Evolutionary conservation across 2,329 filamentous ascomycete genomes (phyloP), one percentile per base, ranked within the genome.

Genomic region (Claviceps maximensis): DNA sequence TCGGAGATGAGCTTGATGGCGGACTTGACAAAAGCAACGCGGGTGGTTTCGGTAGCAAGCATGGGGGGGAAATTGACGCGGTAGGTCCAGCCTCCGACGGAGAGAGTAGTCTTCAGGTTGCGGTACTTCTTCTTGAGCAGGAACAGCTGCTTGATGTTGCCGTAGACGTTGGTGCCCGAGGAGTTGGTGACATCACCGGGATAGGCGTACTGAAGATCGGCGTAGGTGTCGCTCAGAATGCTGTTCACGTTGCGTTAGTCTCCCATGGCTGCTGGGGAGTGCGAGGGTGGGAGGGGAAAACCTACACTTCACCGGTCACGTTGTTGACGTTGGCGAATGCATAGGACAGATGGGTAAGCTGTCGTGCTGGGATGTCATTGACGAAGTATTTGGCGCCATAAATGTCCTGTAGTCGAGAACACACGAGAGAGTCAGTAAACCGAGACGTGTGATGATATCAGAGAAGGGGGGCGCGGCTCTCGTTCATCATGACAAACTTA

Each of bases 61-160:
- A 83, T 77, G 8, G 71, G 70, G 0, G 79, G 73, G 63, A 91
- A 88, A 45, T 61, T 47, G 33, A 52, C 67, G 4, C 84, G 87
- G 64, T 86, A 88, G 0, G 82, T 86, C 82, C 84, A 93, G 17
- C 89, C 89, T 41, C 89, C 89, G 55, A 94, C 84, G 38, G 84
- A 88, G 7, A 93, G 75, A 17, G 91, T 70, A 1, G 85, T 75
- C 68, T 94, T 94, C 54, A 94, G 68, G 51, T 86, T 80, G 21
- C 87, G 80, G 65, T 94, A 80, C 58, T 75, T 70, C 68, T 89
- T 83, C 74, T 94, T 94, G 50, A 86, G 75, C 1, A 88, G 68
- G 65, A 77, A 87, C 1, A 94, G 71, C 63, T 91, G 86, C 69
- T 89, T 90, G 57, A 89, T 67, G 62, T 80, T 84, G 45, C 89